phyloP scores from a whole-genome alignment of 345 rosid species.

The Salix koriyanagi region DNA sequence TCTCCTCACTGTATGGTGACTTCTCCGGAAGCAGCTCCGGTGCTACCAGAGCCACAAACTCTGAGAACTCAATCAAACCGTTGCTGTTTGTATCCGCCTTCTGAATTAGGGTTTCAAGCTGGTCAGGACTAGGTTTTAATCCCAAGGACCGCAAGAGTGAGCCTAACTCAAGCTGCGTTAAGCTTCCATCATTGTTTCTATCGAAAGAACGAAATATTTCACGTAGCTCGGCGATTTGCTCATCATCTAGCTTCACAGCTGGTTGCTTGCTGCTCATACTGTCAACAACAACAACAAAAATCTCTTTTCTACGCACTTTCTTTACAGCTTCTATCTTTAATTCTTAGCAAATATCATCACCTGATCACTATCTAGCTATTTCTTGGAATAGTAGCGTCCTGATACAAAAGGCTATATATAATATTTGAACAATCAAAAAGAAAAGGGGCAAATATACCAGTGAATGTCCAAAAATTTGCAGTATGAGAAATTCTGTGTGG shows the following conservation, averaged over 20 bases:
- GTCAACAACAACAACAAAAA: neutral
- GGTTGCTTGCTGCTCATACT: slow-evolving; percentile 4
- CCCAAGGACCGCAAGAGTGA: slow-evolving; percentile 79
- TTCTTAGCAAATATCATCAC: neutral
- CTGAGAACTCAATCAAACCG: slow-evolving; percentile 83
- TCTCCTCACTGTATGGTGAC: slow-evolving; percentile 66
- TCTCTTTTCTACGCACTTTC: neutral
- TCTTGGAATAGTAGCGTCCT: neutral
- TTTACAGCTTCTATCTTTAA: neutral
- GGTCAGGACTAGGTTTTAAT: slow-evolving; percentile 68
- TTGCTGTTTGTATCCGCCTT: slow-evolving; percentile 80
- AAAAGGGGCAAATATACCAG: neutral
- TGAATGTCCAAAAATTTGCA: neutral
- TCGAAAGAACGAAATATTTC: slow-evolving; percentile 85
- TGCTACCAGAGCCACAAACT: slow-evolving; percentile 68
- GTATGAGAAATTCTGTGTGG: neutral
- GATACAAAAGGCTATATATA: neutral
- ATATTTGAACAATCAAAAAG: neutral
- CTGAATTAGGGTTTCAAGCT: slow-evolving; percentile 59
- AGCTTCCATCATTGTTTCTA: slow-evolving; percentile 77
- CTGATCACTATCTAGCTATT: neutral
- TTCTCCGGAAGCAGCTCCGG: slow-evolving; percentile 64
- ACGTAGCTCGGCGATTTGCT: slow-evolving; percentile 69
- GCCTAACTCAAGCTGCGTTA: slow-evolving; percentile 83
- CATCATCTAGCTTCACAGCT: slow-evolving; percentile 55